A percentile compares a stretch with the other conserved stretches of the same genome.
Evolutionary conservation across 805 yeast genomes (phyloP).

Genomic region (Pichia nanzhaoensis): DNA sequence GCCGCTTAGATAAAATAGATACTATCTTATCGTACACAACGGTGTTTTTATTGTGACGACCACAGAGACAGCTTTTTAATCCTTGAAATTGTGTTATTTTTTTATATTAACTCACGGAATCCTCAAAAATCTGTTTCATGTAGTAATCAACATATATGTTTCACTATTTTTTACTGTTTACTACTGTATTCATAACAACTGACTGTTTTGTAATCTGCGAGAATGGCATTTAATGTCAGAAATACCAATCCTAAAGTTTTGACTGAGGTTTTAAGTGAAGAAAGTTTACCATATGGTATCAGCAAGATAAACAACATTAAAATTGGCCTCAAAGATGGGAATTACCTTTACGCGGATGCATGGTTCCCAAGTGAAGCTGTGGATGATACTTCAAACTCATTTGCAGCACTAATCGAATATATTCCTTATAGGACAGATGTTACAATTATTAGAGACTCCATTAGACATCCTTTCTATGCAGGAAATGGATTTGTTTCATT

Average conservation of each 20-base stretch:
- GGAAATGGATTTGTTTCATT: conserved; percentile 41
- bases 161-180: too few species aligned
- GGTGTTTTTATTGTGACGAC: too few species aligned
- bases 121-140: neutral
- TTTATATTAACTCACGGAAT: too few species aligned
- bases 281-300: conserved; percentile 26
- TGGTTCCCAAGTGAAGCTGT: conserved; percentile 38
- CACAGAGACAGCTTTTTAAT: too few species aligned
- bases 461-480: conserved; percentile 41
- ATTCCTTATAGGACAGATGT: conserved; percentile 42
- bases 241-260: conserved; percentile 24
- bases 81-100: too few species aligned
- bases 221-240: conserved; percentile 37
- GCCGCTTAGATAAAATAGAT: too few species aligned
- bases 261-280: conserved; percentile 17
- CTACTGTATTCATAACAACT: too few species aligned
- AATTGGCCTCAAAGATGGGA: conserved; percentile 36
- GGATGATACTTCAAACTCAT: conserved; percentile 22
- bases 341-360: conserved; percentile 33
- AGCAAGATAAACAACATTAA: conserved; percentile 31
- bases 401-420: conserved; percentile 37
- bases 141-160: too few species aligned
- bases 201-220: neutral
- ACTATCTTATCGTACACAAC: too few species aligned
- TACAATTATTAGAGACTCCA: conserved; percentile 38